phyloP scores from a whole-genome alignment of 2,329 filamentous ascomycete species.

The Aspergillus cejpii region DNA sequence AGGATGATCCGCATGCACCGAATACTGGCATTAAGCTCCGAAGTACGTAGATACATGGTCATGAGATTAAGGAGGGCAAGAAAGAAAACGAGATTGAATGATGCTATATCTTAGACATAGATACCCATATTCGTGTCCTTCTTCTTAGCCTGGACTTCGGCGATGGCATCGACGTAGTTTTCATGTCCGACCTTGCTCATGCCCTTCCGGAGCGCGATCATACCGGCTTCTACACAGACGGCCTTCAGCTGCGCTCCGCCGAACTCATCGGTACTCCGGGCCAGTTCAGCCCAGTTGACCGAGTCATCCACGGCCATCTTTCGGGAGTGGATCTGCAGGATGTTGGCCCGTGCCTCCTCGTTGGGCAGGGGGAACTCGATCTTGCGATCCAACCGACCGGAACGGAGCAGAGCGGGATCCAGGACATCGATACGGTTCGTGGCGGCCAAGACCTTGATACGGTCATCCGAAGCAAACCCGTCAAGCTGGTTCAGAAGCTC shows the following conservation, averaged over 20 bases:
- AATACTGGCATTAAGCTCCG: background rate
- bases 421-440: constrained; percentile 93
- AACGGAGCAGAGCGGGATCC: constrained; percentile 83
- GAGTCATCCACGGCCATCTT: constrained; percentile 95
- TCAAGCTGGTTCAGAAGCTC: constrained; percentile 97
- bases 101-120: constrained; percentile 37
- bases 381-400: constrained; percentile 88
- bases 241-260: constrained; percentile 97
- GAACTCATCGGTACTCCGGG: constrained; percentile 95
- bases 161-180: constrained; percentile 97
- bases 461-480: constrained; percentile 92
- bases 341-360: constrained; percentile 94
- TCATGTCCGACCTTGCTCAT: constrained; percentile 97
- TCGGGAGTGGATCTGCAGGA: constrained; percentile 91
- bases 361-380: constrained; percentile 98
- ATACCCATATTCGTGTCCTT: constrained; percentile 60
- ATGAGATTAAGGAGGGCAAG: background rate
- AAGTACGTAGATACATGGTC: constrained; percentile 9
- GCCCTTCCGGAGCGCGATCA: constrained; percentile 92
- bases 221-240: constrained; percentile 96
- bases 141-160: constrained; percentile 85
- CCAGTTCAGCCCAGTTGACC: constrained; percentile 94
- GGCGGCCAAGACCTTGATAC: constrained; percentile 91
- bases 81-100: constrained; percentile 2
- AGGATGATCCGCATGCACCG: background rate